A percentile compares a stretch with the other conserved stretches of the same genome.
Conservation (phyloP, 352 stramenopile genomes). For the Phytophthora europaea region DNA sequence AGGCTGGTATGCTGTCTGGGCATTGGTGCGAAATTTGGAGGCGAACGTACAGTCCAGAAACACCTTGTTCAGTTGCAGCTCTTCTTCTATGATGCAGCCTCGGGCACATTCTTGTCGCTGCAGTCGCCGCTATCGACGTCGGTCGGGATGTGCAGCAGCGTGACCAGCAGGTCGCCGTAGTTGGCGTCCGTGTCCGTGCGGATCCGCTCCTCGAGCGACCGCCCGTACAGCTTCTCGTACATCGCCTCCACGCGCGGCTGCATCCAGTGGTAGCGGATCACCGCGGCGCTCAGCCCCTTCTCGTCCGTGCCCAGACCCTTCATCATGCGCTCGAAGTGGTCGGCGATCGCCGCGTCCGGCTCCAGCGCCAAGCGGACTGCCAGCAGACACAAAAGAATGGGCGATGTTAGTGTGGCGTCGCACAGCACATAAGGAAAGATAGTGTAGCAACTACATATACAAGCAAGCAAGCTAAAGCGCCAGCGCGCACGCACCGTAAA, state of each 20-base stretch:
- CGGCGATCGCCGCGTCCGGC: constrained; percentile 52
- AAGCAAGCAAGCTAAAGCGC: no score
- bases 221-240: constrained; percentile 59
- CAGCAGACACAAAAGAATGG: constrained; percentile 17
- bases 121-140: neutral
- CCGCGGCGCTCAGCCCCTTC: constrained; percentile 57
- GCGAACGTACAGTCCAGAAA: constrained; percentile 22
- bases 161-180: constrained; percentile 61
- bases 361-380: constrained; percentile 66
- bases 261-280: constrained; percentile 68
- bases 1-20: neutral
- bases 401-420: neutral
- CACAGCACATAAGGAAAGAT: neutral
- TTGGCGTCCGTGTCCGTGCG: constrained; percentile 65
- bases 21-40: neutral
- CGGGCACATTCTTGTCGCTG: constrained; percentile 10
- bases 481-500: constrained; percentile 53
- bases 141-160: constrained; percentile 54
- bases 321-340: constrained; percentile 73
- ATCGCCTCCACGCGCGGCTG: constrained; percentile 45
- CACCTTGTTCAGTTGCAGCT: constrained; percentile 18
- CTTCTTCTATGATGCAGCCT: constrained; percentile 8
- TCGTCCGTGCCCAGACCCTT: constrained; percentile 69
- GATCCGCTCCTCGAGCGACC: constrained; percentile 62
- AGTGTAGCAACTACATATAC: no score